Evolutionary conservation across 768 basidiomycete genomes (phyloP).

Genomic region (Jaapia argillacea): DNA sequence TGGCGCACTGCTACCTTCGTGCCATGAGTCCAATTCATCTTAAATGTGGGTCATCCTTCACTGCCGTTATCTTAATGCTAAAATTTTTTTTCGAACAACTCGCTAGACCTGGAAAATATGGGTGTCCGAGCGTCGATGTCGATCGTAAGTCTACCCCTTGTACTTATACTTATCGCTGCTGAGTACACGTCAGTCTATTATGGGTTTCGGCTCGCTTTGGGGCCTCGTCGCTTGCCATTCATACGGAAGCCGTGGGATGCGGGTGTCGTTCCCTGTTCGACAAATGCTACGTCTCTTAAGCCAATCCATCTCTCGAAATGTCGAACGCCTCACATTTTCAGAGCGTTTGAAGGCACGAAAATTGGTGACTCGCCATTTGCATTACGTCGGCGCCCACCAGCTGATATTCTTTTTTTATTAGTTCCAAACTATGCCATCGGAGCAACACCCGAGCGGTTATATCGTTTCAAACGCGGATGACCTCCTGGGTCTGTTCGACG

Average conservation of each 20-base stretch:
- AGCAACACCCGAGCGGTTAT: constrained; percentile 63
- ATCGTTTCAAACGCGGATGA: constrained; percentile 78
- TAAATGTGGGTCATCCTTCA: constrained; percentile 39
- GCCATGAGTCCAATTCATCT: constrained; percentile 84
- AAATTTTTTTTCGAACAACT: constrained; percentile 1
- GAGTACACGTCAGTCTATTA: constrained; percentile 43
- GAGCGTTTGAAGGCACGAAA: constrained; percentile 67
- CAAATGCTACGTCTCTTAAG: constrained; percentile 78
- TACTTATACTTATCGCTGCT: neutral
- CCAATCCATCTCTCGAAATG: constrained; percentile 70
- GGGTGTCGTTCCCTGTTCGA: constrained; percentile 76
- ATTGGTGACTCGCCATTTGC: constrained; percentile 35
- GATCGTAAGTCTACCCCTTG: constrained; percentile 36
- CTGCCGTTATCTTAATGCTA: neutral
- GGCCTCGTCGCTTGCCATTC: constrained; percentile 72
- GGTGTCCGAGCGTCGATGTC: constrained; percentile 79
- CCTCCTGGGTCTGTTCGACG: constrained; percentile 67
- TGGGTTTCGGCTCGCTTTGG: constrained; percentile 74
- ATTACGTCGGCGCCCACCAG: neutral
- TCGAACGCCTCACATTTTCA: constrained; percentile 72
- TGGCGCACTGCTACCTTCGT: constrained; percentile 79
- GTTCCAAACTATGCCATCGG: constrained; percentile 66
- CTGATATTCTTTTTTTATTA: constrained; percentile 14
- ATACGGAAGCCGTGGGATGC: constrained; percentile 70
- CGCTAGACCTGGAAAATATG: constrained; percentile 66